Conservation (phyloP, 805 yeast species). For the Cyberlindnera japonica region DNA sequence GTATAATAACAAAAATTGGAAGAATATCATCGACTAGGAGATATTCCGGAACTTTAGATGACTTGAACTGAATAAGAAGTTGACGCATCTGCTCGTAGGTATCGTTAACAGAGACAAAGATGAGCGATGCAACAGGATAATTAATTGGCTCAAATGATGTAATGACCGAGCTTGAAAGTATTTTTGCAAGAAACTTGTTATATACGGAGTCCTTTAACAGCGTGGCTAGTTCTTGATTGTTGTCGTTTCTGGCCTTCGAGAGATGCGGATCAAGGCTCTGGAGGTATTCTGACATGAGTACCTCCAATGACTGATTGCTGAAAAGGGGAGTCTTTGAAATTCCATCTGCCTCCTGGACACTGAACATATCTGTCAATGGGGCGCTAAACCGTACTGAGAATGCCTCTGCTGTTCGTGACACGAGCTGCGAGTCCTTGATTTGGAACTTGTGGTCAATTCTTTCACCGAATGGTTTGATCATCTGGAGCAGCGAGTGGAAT, state of each 20-base stretch:
- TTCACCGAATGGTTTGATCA: slow-evolving; percentile 55
- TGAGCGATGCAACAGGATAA: slow-evolving; percentile 77
- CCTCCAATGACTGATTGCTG: slow-evolving; percentile 35
- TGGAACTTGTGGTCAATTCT: slow-evolving; percentile 44
- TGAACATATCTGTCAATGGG: slow-evolving; percentile 34
- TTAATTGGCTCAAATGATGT: slow-evolving; percentile 82
- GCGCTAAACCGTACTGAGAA: slow-evolving; percentile 53
- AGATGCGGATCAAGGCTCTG: slow-evolving; percentile 25
- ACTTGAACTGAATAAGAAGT: slow-evolving; percentile 50
- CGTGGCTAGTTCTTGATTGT: slow-evolving; percentile 26
- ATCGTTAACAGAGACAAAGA: slow-evolving; percentile 58
- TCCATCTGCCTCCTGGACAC: slow-evolving; percentile 24
- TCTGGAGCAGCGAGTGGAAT: slow-evolving; percentile 41
- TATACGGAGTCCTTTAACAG: slow-evolving; percentile 47
- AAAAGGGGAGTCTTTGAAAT: slow-evolving; percentile 29
- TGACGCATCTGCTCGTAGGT: slow-evolving; percentile 53
- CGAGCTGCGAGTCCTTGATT: slow-evolving; percentile 48
- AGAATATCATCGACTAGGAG: slow-evolving; percentile 61
- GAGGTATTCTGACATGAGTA: slow-evolving; percentile 32
- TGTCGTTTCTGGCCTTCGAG: slow-evolving; percentile 11
- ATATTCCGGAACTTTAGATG: slow-evolving; percentile 50
- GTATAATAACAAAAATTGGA: slow-evolving; percentile 48
- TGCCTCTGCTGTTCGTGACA: slow-evolving; percentile 46
- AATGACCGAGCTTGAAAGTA: slow-evolving; percentile 55
- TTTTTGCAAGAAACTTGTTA: slow-evolving; percentile 51